phyloP scores from a whole-genome alignment of 495 filamentous ascomycete species.

The Trichoderma asperelloides region DNA sequence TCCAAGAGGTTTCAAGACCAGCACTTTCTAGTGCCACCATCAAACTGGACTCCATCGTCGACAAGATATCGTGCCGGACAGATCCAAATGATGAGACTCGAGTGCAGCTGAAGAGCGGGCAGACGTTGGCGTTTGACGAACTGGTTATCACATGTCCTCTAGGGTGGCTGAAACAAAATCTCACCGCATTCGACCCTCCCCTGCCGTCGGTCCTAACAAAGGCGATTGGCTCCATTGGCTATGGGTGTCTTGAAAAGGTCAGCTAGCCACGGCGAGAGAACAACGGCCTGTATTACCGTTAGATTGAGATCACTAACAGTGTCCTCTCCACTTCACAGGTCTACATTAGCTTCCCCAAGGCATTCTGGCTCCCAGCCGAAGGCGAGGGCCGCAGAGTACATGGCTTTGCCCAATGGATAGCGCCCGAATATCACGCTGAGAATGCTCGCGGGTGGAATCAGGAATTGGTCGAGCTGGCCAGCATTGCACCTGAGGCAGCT shows the following conservation, averaged over 20 bases:
- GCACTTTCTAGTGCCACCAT: slow-evolving; percentile 56
- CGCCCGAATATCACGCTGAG: slow-evolving; percentile 50
- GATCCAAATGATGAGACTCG: slow-evolving; percentile 31
- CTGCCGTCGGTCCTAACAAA: slow-evolving; percentile 56
- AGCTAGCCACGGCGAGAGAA: slow-evolving; percentile 8
- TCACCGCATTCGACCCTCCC: slow-evolving; percentile 57
- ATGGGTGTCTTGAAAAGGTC: slow-evolving; percentile 83
- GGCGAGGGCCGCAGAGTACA: slow-evolving; percentile 23
- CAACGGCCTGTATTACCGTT: neutral
- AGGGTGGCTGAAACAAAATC: slow-evolving; percentile 79
- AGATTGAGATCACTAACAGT: neutral
- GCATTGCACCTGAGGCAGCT: slow-evolving; percentile 47
- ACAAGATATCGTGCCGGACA: slow-evolving; percentile 39
- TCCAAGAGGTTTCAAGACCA: slow-evolving; percentile 55
- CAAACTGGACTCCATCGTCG: slow-evolving; percentile 36
- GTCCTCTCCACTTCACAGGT: slow-evolving; percentile 34
- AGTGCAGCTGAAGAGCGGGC: slow-evolving; percentile 46
- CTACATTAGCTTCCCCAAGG: slow-evolving; percentile 73
- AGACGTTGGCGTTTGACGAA: slow-evolving; percentile 61
- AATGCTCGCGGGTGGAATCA: slow-evolving; percentile 68
- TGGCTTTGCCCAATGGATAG: slow-evolving; percentile 62
- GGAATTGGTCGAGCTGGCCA: slow-evolving; percentile 69
- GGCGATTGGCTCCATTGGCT: slow-evolving; percentile 72
- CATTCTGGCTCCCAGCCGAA: slow-evolving; percentile 42
- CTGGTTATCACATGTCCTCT: slow-evolving; percentile 78